Base-by-base conservation (phyloP, 306 rosid species). In the Sechiopsis laciniata region DNA sequence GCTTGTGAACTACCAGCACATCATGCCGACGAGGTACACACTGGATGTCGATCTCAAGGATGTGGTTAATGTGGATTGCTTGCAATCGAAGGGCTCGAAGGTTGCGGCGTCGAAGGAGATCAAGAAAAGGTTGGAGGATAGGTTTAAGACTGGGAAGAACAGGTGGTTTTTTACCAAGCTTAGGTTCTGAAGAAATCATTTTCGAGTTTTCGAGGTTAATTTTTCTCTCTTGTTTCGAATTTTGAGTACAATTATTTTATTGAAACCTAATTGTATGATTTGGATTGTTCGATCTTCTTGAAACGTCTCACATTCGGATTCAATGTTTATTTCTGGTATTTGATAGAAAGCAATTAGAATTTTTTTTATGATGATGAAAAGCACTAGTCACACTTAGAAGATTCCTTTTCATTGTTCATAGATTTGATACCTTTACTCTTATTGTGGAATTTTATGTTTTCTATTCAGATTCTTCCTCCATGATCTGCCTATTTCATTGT, bases 131-230 rank as follows among this genome's bases (percentile, higher is more conserved):
- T 57, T 84, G 8, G 87, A 84, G 81, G 83, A 84, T 75, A 64
- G 87, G 79, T 84, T 84, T 68, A 84, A 84, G 81, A 81, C 81
- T 8, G 87, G 87, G 17, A 84, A 81, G 79, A 84, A 81, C 83
- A 72, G 87, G 81, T 84, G 87, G 81, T 84, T 84, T 61, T 84
- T 84, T 60, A 84, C 87, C 53, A 84, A 84, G 79, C 87, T 84
- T 71, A 78, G 87, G 79, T 84, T 84, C 74, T 84, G 75, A 73
- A 26, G 57, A 13, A 5, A 19, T 66, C 16, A 54, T 56, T 72
- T 26, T 56, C 37, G 7, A 20, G 46, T 13, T 12, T 29, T 73
- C 0, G 53, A 55, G n/a, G 46, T 64, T 3, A 8, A 37, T 42
- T 19, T 40, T 50, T 19, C 10, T 8, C 8, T 57, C 46, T 42